Evolutionary conservation across 306 rosid genomes (phyloP).

Genomic region (Fragaria iinumae): DNA sequence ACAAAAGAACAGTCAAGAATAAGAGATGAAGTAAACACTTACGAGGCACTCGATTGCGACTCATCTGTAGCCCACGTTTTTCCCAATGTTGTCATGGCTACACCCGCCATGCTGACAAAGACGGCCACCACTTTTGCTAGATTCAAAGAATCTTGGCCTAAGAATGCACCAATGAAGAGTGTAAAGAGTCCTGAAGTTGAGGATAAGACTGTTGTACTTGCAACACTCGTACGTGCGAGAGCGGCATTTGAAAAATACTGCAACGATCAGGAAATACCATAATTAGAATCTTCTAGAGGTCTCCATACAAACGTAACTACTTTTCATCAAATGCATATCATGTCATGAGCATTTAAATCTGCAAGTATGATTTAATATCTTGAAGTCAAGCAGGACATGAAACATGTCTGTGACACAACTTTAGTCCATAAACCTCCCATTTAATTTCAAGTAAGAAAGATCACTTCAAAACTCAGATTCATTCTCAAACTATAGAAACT

Average conservation of each 20-base stretch:
- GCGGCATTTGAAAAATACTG: slow-evolving; percentile 99
- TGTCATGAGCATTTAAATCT: neutral
- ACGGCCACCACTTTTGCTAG: slow-evolving; percentile 83
- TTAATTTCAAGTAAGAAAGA: neutral
- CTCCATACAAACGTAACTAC: neutral
- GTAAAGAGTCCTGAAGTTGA: slow-evolving; percentile 99
- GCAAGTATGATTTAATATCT: neutral
- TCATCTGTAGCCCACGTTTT: slow-evolving; percentile 98
- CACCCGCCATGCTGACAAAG: slow-evolving; percentile 94
- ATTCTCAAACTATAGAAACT: neutral
- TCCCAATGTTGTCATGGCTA: slow-evolving; percentile 88
- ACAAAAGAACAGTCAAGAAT: slow-evolving; percentile 4
- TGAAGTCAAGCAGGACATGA: slow-evolving; percentile 2
- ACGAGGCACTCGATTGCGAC: slow-evolving; percentile 41
- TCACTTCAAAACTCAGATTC: neutral
- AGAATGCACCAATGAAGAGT: slow-evolving; percentile 76
- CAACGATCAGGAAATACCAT: slow-evolving; percentile 20
- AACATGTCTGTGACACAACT: neutral
- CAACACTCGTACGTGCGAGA: slow-evolving; percentile 96
- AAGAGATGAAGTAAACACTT: slow-evolving; percentile 35
- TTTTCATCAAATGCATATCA: neutral
- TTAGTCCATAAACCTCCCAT: neutral
- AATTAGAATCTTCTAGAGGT: slow-evolving; percentile 15
- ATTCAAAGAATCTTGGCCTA: slow-evolving; percentile 89
- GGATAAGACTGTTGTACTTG: slow-evolving; percentile 93